Percentiles rank a stretch among this genome's conserved stretches.
phyloP scores from a whole-genome alignment of 495 filamentous ascomycete genomes.

The Podospora comata region DNA sequence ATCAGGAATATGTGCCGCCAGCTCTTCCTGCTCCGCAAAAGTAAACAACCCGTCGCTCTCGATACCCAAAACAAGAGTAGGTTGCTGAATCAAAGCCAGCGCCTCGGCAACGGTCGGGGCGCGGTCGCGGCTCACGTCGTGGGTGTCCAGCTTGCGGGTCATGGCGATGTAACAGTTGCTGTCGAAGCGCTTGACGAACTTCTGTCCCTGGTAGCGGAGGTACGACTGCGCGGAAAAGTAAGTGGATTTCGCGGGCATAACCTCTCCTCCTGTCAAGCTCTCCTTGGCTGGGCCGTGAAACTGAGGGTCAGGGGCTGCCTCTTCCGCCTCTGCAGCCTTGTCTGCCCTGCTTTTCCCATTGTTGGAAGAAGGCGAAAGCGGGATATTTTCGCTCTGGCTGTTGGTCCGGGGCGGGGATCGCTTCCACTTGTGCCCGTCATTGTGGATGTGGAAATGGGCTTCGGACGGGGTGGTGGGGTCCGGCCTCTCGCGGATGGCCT shows the following conservation, averaged over 20 bases:
- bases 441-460: slow-evolving; percentile 91
- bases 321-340: slow-evolving; percentile 5
- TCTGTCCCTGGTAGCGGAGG: slow-evolving; percentile 93
- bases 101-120: slow-evolving; percentile 63
- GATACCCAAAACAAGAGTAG: slow-evolving; percentile 85
- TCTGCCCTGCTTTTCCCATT: slow-evolving; percentile 13
- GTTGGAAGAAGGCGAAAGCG: slow-evolving; percentile 28
- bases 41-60: slow-evolving; percentile 95
- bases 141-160: slow-evolving; percentile 97
- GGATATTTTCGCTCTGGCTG: slow-evolving; percentile 33
- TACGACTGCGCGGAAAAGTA: slow-evolving; percentile 98
- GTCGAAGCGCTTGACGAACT: slow-evolving; percentile 96
- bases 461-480: slow-evolving; percentile 64
- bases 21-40: slow-evolving; percentile 89
- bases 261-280: slow-evolving; percentile 38
- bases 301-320: slow-evolving; percentile 61
- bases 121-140: slow-evolving; percentile 81
- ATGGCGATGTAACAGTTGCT: slow-evolving; percentile 99
- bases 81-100: slow-evolving; percentile 79
- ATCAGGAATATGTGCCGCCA: slow-evolving; percentile 78
- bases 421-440: slow-evolving; percentile 78
- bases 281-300: slow-evolving; percentile 61
- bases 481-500: slow-evolving; percentile 69
- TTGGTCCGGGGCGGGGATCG: slow-evolving; percentile 29
- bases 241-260: slow-evolving; percentile 61